Base-by-base conservation (phyloP, 495 filamentous ascomycete species). In the Tuber brumale region DNA sequence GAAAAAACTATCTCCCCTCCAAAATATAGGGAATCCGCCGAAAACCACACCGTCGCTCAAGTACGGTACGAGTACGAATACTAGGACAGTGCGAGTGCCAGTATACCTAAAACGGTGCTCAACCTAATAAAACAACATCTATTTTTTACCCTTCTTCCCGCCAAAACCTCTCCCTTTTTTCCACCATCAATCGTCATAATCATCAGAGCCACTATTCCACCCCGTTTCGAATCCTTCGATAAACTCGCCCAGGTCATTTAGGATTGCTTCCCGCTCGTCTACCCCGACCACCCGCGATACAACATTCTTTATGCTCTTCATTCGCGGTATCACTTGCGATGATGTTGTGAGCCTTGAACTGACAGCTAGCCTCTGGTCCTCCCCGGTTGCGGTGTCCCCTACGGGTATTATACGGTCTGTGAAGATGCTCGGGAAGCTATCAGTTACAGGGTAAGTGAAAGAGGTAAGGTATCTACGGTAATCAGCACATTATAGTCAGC, bases 161-260 rank as follows among this genome's bases (percentile, higher is more conserved):
- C 57, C 27, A 66, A 66, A 73, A 35, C 31, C 41, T 73, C 35
- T 71, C 51, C 23, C 71, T 71, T 70, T 71, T 71, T 23, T 19
- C 9, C 71, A 31, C 18, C 45, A 72, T 85, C 80, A 91, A 77
- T 95, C 94, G 77, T 94, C 92, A 51, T 92, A 93, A 18, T 90
- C 90, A 70, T 97, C 94, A 70, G 89, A 92, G 74, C 90, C 94
- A 84, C 92, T 94, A 51, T 90, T 89, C 93, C 94, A 98, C 1
- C 94, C 95, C 72, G 94, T 92, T 81, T 93, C 90, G 82, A 97
- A 98, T 76, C 90, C 91, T 81, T 97, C 95, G 18, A 91, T 89
- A 75, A 97, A 91, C 80, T 92, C 92, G 69, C 90, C 90, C 42
- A 99, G 86, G n/a, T 93, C 91, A 80, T 97, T 94, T 9, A 89